Conservation (phyloP, 768 basidiomycete genomes). For the Mycena rebaudengoi region DNA sequence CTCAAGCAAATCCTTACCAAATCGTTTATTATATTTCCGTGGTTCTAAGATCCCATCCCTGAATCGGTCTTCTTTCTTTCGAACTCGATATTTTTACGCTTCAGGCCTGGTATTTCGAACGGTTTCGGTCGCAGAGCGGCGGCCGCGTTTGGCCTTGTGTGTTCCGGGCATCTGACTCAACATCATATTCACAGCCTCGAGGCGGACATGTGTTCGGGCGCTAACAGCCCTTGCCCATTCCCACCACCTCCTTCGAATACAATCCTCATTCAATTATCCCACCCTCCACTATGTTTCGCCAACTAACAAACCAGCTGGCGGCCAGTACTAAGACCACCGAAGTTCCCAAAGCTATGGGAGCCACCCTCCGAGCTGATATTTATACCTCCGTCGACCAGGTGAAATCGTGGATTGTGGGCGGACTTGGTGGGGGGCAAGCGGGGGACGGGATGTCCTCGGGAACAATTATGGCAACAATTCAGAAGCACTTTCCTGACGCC, state of each 20-base stretch:
- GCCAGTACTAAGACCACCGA: constrained; percentile 40
- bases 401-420: constrained; percentile 55
- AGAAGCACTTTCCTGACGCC: constrained; percentile 56
- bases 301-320: constrained; percentile 51
- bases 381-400: constrained; percentile 57
- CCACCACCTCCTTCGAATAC: constrained; percentile 19
- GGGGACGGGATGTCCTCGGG: constrained; percentile 63
- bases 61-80: too few species aligned
- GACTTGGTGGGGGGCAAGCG: constrained; percentile 53
- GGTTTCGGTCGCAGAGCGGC: too few species aligned
- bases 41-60: too few species aligned
- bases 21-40: too few species aligned
- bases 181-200: constrained; percentile 16
- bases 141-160: constrained; percentile 16
- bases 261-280: neutral
- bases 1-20: too few species aligned
- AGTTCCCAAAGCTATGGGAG: constrained; percentile 55
- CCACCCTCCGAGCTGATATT: constrained; percentile 59
- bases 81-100: too few species aligned
- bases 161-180: neutral
- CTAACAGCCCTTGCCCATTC: constrained; percentile 13
- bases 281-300: constrained; percentile 52
- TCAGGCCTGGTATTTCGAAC: too few species aligned
- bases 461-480: constrained; percentile 43
- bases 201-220: constrained; percentile 13